phyloP scores from a whole-genome alignment of 73 alveolate species.

The Effrenium voratum region DNA sequence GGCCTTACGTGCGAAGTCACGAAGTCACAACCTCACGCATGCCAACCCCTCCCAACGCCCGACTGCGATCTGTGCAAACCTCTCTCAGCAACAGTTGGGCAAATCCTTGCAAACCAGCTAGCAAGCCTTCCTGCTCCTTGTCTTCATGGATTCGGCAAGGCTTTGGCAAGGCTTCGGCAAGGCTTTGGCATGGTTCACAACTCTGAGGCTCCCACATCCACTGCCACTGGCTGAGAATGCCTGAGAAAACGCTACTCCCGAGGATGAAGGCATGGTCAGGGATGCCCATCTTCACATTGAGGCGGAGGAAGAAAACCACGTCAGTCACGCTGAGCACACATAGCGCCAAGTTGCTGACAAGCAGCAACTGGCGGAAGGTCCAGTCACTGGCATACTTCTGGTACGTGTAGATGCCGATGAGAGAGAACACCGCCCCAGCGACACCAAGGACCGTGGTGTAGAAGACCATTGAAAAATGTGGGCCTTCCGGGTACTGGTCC shows the following conservation, averaged over 20 bases:
- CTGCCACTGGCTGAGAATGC: conserved; percentile 84
- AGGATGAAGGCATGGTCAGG: conserved; percentile 92
- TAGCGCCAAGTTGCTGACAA: conserved; percentile 57
- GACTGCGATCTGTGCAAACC: not conserved
- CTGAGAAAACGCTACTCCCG: conserved; percentile 65
- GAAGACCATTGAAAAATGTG: conserved; percentile 44
- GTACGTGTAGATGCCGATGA: conserved; percentile 76
- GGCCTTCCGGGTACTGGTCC: conserved; percentile 83
- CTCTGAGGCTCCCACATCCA: conserved; percentile 56
- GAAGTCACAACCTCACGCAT: not conserved
- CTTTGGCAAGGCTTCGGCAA: not conserved
- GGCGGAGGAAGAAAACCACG: conserved; percentile 81
- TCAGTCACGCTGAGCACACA: conserved; percentile 53
- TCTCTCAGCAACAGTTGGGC: not conserved
- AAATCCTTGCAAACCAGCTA: not conserved
- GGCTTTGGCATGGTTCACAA: not conserved
- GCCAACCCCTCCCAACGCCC: not conserved
- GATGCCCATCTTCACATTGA: conserved; percentile 66
- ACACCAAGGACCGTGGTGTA: conserved; percentile 89
- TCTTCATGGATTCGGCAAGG: not conserved
- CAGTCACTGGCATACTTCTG: conserved; percentile 68
- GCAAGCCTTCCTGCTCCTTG: not conserved
- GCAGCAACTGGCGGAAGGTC: conserved; percentile 60
- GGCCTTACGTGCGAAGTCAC: conserved; percentile 1
- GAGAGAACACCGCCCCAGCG: conserved; percentile 60